These are phyloP conservation scores for Phytophthora syringae DNA, from an alignment of 352 stramenopile genomes.

Conservation along the genomic window DNA sequence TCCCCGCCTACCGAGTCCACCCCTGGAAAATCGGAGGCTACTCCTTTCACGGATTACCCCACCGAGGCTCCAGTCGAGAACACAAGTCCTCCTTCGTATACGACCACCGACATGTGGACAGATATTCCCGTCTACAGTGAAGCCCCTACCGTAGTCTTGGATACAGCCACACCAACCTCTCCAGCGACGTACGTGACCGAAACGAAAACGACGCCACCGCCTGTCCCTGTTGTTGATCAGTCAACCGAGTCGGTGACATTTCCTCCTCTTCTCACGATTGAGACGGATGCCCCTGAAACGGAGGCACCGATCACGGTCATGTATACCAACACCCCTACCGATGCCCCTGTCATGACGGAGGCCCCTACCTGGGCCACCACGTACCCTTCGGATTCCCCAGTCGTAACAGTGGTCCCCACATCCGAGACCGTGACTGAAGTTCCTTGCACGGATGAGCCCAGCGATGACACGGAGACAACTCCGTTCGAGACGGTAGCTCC, in stretches of 20 bases:
- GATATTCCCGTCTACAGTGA: too few relatives aligned
- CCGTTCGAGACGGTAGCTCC: not conserved
- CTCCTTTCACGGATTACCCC: not conserved
- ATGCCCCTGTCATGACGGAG: constrained; percentile 1
- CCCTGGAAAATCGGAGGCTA: not conserved
- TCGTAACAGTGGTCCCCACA: not conserved
- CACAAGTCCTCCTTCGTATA: too few relatives aligned
- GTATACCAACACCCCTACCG: constrained; percentile 12
- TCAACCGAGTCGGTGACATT: constrained; percentile 12
- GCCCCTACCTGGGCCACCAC: not conserved
- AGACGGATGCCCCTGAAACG: constrained; percentile 14
- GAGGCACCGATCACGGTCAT: constrained; percentile 12
- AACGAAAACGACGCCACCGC: too few relatives aligned
- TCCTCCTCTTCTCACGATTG: constrained; percentile 15
- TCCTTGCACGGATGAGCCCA: not conserved
- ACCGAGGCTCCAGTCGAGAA: too few relatives aligned
- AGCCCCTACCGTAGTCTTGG: too few relatives aligned
- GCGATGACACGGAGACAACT: not conserved
- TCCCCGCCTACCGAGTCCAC: not conserved
- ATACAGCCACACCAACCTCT: too few relatives aligned
- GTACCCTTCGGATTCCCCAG: too few relatives aligned
- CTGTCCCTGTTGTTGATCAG: not conserved
- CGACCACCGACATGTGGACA: too few relatives aligned
- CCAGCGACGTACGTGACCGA: constrained; percentile 1
- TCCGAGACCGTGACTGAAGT: constrained; percentile 1